A percentile compares a stretch with the other conserved stretches of the same genome.
These are phyloP conservation scores for Spinacia oleracea DNA, from an alignment of 179 eudicot genomes.

Conservation along the genomic window DNA sequence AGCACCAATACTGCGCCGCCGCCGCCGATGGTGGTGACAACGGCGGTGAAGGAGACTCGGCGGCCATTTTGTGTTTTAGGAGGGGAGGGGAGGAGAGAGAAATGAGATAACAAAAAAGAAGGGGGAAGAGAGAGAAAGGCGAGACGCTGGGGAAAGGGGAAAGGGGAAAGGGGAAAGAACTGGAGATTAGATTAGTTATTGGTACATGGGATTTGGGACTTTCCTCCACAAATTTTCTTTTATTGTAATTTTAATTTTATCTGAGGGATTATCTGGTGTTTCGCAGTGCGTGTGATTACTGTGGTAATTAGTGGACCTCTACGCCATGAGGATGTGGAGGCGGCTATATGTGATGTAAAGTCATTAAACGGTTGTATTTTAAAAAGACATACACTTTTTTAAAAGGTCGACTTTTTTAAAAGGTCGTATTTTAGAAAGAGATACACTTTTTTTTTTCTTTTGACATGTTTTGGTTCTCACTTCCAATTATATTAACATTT, in stretches of 20 bases:
- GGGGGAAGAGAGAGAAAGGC: conserved; percentile 26
- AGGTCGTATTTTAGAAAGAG: too few species aligned
- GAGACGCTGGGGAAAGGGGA: not conserved
- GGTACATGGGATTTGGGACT: conserved; percentile 17
- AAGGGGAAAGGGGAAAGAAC: not conserved
- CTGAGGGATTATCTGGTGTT: conserved; percentile 12
- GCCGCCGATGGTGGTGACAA: conserved; percentile 40
- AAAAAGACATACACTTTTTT: too few species aligned
- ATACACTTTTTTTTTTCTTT: too few species aligned
- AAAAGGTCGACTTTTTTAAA: too few species aligned
- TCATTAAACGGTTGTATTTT: too few species aligned
- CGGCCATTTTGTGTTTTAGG: not conserved
- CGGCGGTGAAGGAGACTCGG: conserved; percentile 18
- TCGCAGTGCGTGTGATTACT: conserved; percentile 4
- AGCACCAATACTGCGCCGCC: conserved; percentile 71
- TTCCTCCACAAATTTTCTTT: conserved; percentile 5
- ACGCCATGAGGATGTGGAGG: too few species aligned
- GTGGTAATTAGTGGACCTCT: conserved; percentile 3
- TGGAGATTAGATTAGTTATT: conserved; percentile 13
- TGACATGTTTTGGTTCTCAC: too few species aligned
- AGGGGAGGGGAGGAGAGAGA: conserved; percentile 20
- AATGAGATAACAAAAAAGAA: not conserved
- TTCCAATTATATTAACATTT: too few species aligned
- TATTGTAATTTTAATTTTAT: not conserved
- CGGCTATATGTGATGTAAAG: too few species aligned